Evolutionary conservation across 1,284 basidiomycete species (phyloP).

Genomic region (Wolfiporia cocos): DNA sequence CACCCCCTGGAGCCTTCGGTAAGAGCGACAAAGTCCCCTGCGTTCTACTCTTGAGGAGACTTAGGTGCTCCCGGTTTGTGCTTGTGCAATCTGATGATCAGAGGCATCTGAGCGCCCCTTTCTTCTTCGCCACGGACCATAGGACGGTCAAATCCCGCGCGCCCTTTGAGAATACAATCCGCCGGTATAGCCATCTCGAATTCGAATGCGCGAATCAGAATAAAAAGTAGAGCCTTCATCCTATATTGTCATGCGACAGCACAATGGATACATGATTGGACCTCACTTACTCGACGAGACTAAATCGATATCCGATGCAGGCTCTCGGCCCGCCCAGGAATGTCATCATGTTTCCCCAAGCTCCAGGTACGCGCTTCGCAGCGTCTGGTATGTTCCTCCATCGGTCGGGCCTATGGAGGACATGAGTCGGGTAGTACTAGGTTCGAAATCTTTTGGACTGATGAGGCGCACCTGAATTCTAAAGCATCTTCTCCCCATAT

Average conservation of each 20-base stretch:
- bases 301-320: conserved; percentile 69
- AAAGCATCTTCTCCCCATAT: conserved; percentile 7
- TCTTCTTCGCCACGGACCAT: conserved; percentile 6
- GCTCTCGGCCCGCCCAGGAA: conserved; percentile 57
- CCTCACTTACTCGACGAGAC: conserved; percentile 50
- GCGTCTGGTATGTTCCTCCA: conserved; percentile 46
- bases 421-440: too few species aligned
- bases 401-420: conserved; percentile 55
- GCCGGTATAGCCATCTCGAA: conserved; percentile 44
- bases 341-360: conserved; percentile 53
- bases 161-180: conserved; percentile 14
- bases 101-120: conserved; percentile 13
- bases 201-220: conserved; percentile 48
- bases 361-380: conserved; percentile 42
- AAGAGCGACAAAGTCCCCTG: too few species aligned
- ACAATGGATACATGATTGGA: neutral
- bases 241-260: too few species aligned
- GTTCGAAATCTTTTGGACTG: too few species aligned
- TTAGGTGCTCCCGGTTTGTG: too few species aligned
- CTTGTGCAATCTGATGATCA: conserved; percentile 18
- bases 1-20: too few species aligned
- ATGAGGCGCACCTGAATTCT: conserved; percentile 2
- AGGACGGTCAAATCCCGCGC: conserved; percentile 14
- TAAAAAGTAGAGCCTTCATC: conserved; percentile 50
- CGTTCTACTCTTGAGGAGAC: too few species aligned